phyloP scores from a whole-genome alignment of 1,284 basidiomycete species.

The Ustilago crameri region DNA sequence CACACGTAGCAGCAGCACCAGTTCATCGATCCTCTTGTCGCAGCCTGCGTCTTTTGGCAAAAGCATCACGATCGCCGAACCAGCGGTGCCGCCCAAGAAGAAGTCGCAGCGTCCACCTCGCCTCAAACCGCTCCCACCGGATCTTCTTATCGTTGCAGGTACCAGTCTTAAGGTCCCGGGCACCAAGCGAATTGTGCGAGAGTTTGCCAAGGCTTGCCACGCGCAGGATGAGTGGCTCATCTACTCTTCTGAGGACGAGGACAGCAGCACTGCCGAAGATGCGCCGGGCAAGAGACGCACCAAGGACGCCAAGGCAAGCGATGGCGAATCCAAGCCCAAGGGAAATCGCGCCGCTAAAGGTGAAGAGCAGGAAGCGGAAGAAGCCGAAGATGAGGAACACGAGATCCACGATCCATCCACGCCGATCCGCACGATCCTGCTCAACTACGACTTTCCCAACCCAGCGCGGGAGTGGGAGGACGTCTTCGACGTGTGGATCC shows the following conservation, averaged over 20 bases:
- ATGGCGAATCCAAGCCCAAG: background rate
- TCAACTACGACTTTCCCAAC: slow-evolving; percentile 89
- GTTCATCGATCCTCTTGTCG: slow-evolving; percentile 6
- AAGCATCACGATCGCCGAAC: slow-evolving; percentile 32
- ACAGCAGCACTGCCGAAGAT: slow-evolving; percentile 46
- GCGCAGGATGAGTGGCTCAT: slow-evolving; percentile 63
- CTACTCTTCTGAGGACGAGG: slow-evolving; percentile 52
- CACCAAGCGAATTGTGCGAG: slow-evolving; percentile 89
- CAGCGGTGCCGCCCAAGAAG: slow-evolving; percentile 28
- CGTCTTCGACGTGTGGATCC: slow-evolving; percentile 89
- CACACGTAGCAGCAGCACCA: slow-evolving; percentile 12
- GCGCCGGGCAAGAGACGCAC: slow-evolving; percentile 32
- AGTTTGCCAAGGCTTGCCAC: slow-evolving; percentile 87
- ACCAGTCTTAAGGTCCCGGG: slow-evolving; percentile 95
- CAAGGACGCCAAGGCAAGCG: slow-evolving; percentile 11
- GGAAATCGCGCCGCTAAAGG: slow-evolving; percentile 3
- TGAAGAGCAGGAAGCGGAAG: slow-evolving; percentile 10
- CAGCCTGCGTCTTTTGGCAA: slow-evolving; percentile 19
- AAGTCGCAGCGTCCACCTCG: slow-evolving; percentile 34
- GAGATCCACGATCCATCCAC: slow-evolving; percentile 50
- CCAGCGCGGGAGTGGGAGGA: slow-evolving; percentile 88
- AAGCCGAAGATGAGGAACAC: slow-evolving; percentile 29
- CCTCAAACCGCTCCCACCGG: slow-evolving; percentile 73
- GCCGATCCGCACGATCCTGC: slow-evolving; percentile 79
- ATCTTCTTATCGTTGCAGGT: slow-evolving; percentile 93